These are phyloP conservation scores for Raddia distichophylla DNA, from an alignment of 176 grass and related monocot species.

Conservation along the genomic window DNA sequence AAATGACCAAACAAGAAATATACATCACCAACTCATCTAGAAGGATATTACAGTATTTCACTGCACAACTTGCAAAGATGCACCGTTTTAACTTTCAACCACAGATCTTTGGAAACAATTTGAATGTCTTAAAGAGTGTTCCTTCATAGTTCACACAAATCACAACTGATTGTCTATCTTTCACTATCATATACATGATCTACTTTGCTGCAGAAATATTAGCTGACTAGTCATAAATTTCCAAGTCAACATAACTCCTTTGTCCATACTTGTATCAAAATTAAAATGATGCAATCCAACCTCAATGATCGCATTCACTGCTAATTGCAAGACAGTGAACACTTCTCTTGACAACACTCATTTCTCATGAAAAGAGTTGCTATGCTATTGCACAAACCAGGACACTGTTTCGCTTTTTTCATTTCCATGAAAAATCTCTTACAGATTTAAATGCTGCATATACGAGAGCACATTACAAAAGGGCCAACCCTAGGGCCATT, in stretches of 20 bases:
- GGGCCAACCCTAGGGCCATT: too few relatives aligned
- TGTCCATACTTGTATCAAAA: not conserved
- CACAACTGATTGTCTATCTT: not conserved
- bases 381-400: conserved; percentile 6
- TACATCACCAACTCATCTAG: not conserved
- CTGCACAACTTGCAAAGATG: not conserved
- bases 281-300: conserved; percentile 7
- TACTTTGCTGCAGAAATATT: not conserved
- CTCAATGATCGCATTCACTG: not conserved
- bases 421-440: not conserved
- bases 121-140: not conserved
- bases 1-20: not conserved
- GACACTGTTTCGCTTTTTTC: not conserved
- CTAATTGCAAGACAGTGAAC: not conserved
- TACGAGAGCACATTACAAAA: too few relatives aligned
- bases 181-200: not conserved
- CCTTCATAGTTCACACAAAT: not conserved
- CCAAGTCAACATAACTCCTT: not conserved
- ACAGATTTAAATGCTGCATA: too few relatives aligned
- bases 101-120: not conserved
- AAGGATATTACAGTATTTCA: not conserved
- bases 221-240: not conserved
- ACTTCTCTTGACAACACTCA: not conserved
- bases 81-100: not conserved
- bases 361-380: not conserved